Conservation (phyloP, 169 alveolate genomes). For the Toxoplasma gondii region DNA sequence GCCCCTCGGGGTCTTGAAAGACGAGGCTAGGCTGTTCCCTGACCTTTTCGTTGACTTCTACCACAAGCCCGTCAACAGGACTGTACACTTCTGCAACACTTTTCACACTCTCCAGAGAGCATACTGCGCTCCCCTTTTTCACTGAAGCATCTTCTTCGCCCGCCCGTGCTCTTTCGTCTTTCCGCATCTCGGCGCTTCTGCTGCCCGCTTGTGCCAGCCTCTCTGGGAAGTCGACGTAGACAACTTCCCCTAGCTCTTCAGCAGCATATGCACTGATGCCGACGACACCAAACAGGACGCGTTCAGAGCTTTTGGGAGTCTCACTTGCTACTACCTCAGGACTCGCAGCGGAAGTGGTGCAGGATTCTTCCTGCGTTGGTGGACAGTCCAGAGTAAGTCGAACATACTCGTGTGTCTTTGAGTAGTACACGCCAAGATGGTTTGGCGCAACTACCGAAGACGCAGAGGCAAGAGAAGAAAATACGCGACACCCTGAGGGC, state of each 20-base stretch:
- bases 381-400: neutral
- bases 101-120: constrained; percentile 54
- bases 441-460: neutral
- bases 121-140: constrained; percentile 35
- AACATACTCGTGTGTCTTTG: constrained; percentile 43
- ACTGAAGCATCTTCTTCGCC: neutral
- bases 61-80: constrained; percentile 33
- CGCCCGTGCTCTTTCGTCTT: neutral
- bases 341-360: neutral
- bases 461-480: too few species aligned
- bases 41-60: constrained; percentile 16
- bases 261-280: constrained; percentile 57
- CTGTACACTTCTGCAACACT: constrained; percentile 56
- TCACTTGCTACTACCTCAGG: neutral
- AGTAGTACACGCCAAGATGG: neutral
- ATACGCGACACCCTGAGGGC: neutral
- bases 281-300: neutral
- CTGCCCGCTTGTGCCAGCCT: neutral
- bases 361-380: neutral
- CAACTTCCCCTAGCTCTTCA: constrained; percentile 57
- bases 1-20: constrained; percentile 48
- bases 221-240: neutral
- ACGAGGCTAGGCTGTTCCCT: constrained; percentile 23
- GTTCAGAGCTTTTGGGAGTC: neutral
- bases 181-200: neutral